A percentile compares a stretch with the other conserved stretches of the same genome.
phyloP scores from a whole-genome alignment of 1,284 basidiomycete species.

The Leccinum pachyderme region DNA sequence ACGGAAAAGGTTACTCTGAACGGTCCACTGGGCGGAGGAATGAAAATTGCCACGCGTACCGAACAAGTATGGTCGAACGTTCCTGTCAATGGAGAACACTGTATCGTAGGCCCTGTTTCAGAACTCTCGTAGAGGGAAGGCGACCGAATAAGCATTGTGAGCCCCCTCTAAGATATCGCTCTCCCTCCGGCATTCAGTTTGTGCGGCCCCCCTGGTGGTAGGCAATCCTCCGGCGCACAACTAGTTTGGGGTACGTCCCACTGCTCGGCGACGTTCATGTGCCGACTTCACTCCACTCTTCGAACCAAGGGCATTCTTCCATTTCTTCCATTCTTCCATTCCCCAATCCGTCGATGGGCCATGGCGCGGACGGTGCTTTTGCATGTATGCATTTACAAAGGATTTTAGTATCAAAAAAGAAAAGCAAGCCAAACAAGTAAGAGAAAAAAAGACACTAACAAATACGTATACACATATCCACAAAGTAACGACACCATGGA shows the following conservation, averaged over 20 bases:
- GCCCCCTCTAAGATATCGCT: neutral
- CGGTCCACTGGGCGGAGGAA: neutral
- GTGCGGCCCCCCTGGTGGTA: neutral
- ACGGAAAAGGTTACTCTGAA: neutral
- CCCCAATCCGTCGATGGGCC: conserved; percentile 2
- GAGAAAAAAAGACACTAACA: neutral
- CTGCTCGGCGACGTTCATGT: conserved; percentile 7
- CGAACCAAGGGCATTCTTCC: neutral
- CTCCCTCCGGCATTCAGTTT: neutral
- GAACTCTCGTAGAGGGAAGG: neutral
- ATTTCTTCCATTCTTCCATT: conserved; percentile 4
- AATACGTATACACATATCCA: neutral
- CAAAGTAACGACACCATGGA: neutral
- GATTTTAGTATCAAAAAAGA: neutral
- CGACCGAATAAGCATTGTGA: too few relatives aligned
- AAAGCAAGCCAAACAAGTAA: too few relatives aligned
- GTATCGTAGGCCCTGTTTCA: neutral
- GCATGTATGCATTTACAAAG: neutral
- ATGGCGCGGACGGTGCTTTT: conserved; percentile 10
- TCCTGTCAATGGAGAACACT: neutral
- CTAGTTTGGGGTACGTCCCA: neutral
- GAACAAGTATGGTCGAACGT: neutral
- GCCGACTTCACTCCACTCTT: conserved; percentile 2
- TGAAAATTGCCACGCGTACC: neutral
- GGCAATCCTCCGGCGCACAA: neutral